Evolutionary conservation across 495 filamentous ascomycete genomes (phyloP), one percentile per base, ranked within the genome.

Genomic region (Annulohypoxylon stygium): DNA sequence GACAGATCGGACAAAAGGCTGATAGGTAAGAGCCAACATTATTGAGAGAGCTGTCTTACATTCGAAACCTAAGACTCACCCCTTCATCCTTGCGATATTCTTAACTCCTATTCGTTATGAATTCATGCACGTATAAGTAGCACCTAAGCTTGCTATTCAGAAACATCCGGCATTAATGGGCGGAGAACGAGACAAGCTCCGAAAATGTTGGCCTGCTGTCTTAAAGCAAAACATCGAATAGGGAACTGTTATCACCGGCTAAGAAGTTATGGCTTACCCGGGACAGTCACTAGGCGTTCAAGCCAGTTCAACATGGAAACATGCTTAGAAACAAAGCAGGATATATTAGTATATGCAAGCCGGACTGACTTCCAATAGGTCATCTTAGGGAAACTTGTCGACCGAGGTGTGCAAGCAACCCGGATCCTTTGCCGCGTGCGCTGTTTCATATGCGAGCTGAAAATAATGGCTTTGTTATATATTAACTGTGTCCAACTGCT

Each of bases 191-290:
- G 45, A 59, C 9, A 4, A 39, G 51, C 16, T 69, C 61, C 61
- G 55, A 61, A 11, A 47, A 58, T 30, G 54, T 59, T 63, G 41
- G 34, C 61, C 57, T 50, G 51, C 47, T n/a, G 18, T 26, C 39
- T 36, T 43, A 37, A 26, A 60, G 39, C 10, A 14, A 14, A 43
- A 43, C 4, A 53, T 53, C 14, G 8, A 64, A 34, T 33, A 48
- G 12, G 43, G 39, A 34, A 47, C 45, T 14, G 36, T 50, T 11
- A 23, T 50, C 12, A 47, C 34, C n/a, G 16, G 33, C 3, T 14
- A 67, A 55, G 33, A 4, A 33, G 45, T 23, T 23, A 54, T 23
- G 43, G 41, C 47, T 61, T 54, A 53, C 33, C 34, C 11, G 10
- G 16, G 23, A 8, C 1, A 6, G 25, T 23, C 37, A 16, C 12